Evolutionary conservation across 2,329 filamentous ascomycete species (phyloP).

Genomic region (Colletotrichum magnum): DNA sequence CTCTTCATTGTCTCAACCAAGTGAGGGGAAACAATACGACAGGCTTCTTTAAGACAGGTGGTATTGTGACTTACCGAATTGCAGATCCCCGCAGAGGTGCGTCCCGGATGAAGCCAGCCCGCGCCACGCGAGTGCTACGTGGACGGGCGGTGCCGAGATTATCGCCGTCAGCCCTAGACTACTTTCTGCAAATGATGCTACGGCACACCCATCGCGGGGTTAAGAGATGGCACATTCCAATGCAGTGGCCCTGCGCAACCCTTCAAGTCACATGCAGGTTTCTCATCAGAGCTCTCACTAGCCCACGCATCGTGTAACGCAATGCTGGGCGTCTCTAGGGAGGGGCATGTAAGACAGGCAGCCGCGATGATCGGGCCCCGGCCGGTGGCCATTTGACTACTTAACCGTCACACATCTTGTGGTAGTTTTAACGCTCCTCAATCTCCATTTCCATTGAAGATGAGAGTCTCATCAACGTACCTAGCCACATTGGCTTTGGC

Average conservation of each 20-base stretch:
- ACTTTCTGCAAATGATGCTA: neutral
- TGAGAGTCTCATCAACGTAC: too few relatives aligned
- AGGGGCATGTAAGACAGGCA: too few relatives aligned
- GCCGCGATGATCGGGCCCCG: too few relatives aligned
- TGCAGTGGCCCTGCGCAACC: neutral
- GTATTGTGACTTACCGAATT: neutral
- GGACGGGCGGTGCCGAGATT: neutral
- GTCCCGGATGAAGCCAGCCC: constrained; percentile 1
- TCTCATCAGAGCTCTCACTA: neutral
- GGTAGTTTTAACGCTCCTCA: too few relatives aligned
- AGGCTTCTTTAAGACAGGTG: too few relatives aligned
- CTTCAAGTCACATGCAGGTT: too few relatives aligned
- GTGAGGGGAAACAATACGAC: too few relatives aligned
- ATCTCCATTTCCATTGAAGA: too few relatives aligned
- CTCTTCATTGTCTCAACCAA: too few relatives aligned
- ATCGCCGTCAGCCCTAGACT: constrained; percentile 11
- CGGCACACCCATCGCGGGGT: neutral
- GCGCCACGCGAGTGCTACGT: constrained; percentile 17
- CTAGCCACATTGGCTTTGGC: too few relatives aligned
- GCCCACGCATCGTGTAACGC: neutral
- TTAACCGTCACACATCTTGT: too few relatives aligned
- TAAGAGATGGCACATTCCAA: neutral
- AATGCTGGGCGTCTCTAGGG: neutral
- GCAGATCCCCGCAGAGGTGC: neutral
- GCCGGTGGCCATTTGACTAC: too few relatives aligned